Evolutionary conservation across 257 asterid genomes (phyloP), one percentile per base, ranked within the genome.

Genomic region (Eucommia ulmoides): DNA sequence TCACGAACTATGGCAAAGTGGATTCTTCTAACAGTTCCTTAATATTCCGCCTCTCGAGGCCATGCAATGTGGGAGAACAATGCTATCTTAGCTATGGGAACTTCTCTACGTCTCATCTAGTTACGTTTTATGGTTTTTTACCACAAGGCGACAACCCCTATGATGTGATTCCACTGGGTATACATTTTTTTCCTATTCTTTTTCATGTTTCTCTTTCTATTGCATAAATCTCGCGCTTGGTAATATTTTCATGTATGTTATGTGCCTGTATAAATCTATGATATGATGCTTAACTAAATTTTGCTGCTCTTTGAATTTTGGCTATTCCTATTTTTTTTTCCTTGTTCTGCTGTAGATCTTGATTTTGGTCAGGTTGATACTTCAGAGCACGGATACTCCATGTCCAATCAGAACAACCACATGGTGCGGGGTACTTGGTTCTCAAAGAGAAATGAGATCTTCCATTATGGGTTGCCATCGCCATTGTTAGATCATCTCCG

Each of bases 381-480:
- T 35, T 58, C 59, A 9, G 76, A 58, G 47, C 52, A 26, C 48
- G 69, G 60, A 23, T 22, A 23, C 22, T 51, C 67, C 18, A n/a
- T 56, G 7, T 52, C 74, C 17, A 81, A 73, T 41, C 77, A 88
- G 92, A 68, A 65, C 55, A 50, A 84, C 64, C 94, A 88, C 70
- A 81, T 84, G 97, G 80, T 88, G 35, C 86, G 93, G 24, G 95
- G 97, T 26, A 88, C 94, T 20, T 81, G 95, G 94, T 69, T 84
- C 62, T 77, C 95, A 20, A 75, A 74, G 61, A 77, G 76, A 64
- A 78, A 74, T 26, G 64, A 58, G 41, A 73, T 79, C 51, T 84
- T 77, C 60, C 74, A 70, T 35, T 88, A 88, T 50, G 93, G 97
- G 33, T 66, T 88, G 72, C 94, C 97, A 3, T 20, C 65, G 60